Conservation (phyloP, 352 stramenopile species). For the Phytophthora nicotianae region DNA sequence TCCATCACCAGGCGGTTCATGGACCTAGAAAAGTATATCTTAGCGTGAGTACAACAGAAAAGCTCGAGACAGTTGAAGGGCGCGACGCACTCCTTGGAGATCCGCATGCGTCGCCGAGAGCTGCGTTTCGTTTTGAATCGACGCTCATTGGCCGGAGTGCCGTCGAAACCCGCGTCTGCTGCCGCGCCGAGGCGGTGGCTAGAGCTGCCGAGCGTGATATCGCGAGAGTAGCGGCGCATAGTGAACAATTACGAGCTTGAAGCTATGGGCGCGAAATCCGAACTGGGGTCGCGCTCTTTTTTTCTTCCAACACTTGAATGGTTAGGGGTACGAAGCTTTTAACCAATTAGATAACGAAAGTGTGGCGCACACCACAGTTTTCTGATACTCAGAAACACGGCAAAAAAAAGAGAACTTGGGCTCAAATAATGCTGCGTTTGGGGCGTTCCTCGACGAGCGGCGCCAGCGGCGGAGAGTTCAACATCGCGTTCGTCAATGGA, state of each 20-base stretch:
- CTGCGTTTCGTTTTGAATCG: slow-evolving; percentile 35
- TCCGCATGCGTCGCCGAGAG: slow-evolving; percentile 50
- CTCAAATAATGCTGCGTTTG: slow-evolving; percentile 43
- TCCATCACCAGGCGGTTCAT: slow-evolving; percentile 87
- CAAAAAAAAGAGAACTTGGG: slow-evolving; percentile 4
- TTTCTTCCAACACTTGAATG: slow-evolving; percentile 2
- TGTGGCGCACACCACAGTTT: not conserved
- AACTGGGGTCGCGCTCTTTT: slow-evolving; percentile 31
- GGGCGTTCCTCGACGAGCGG: slow-evolving; percentile 28
- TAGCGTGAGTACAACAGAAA: slow-evolving; percentile 8
- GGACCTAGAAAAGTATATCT: slow-evolving; percentile 37
- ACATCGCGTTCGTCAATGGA: slow-evolving; percentile 79
- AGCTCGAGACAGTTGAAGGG: slow-evolving; percentile 6
- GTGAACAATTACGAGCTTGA: slow-evolving; percentile 8
- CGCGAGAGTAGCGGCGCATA: slow-evolving; percentile 30
- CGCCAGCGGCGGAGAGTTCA: slow-evolving; percentile 62
- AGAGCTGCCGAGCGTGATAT: slow-evolving; percentile 27
- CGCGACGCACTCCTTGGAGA: slow-evolving; percentile 67
- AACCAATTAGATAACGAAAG: slow-evolving; percentile 1
- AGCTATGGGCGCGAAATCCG: slow-evolving; percentile 33
- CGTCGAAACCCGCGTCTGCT: slow-evolving; percentile 17
- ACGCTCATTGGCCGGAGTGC: slow-evolving; percentile 18
- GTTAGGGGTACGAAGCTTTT: slow-evolving; percentile 3
- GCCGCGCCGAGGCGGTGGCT: slow-evolving; percentile 23
- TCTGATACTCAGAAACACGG: slow-evolving; percentile 24